These are phyloP conservation scores for Lupinus albus DNA, from an alignment of 306 rosid genomes.

Conservation along the genomic window DNA sequence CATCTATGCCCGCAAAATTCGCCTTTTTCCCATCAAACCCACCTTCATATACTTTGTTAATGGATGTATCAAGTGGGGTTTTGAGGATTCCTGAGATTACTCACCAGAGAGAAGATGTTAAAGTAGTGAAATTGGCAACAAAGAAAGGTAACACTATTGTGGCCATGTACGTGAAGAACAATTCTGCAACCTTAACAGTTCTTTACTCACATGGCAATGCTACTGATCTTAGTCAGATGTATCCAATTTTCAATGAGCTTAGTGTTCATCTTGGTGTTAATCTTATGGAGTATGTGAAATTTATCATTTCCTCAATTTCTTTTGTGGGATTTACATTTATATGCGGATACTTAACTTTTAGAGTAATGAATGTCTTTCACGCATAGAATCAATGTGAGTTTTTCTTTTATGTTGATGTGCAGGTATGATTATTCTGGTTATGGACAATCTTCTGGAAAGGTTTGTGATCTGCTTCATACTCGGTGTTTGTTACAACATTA, in stretches of 20 bases:
- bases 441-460: slow-evolving; percentile 83
- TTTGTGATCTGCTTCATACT: slow-evolving; percentile 33
- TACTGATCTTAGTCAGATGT: slow-evolving; percentile 76
- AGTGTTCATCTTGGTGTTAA: slow-evolving; percentile 66
- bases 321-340: not conserved
- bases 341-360: not conserved
- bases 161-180: slow-evolving; percentile 60
- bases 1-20: slow-evolving; percentile 73
- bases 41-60: slow-evolving; percentile 44
- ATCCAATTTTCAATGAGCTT: slow-evolving; percentile 60
- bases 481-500: not conserved
- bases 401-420: slow-evolving; percentile 25
- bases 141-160: slow-evolving; percentile 68
- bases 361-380: slow-evolving; percentile 3
- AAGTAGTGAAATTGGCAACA: slow-evolving; percentile 56
- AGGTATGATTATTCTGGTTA: slow-evolving; percentile 83
- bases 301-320: not conserved
- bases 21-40: slow-evolving; percentile 74
- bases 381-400: slow-evolving; percentile 12
- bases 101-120: slow-evolving; percentile 62
- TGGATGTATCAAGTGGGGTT: slow-evolving; percentile 50
- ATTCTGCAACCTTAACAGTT: slow-evolving; percentile 60
- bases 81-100: slow-evolving; percentile 54
- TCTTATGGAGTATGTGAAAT: slow-evolving; percentile 64
- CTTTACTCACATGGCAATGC: slow-evolving; percentile 82